phyloP scores from a whole-genome alignment of 2,329 filamentous ascomycete genomes.

The Cordyceps cateniannulata region DNA sequence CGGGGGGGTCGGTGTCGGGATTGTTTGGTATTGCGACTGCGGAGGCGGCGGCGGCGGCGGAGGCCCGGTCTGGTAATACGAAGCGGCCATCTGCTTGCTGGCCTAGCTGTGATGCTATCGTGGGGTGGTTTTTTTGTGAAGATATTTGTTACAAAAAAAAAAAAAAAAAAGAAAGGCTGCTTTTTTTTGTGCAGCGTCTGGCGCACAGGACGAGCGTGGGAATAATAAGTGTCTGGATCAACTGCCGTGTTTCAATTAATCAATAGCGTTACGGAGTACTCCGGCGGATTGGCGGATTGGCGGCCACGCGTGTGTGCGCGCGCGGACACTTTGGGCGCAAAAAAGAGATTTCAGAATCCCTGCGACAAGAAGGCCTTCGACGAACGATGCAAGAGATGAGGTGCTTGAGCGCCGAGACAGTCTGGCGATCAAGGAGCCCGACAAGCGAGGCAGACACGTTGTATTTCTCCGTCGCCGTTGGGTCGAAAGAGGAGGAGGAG shows the following conservation, averaged over 20 bases:
- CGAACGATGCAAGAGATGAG: not conserved
- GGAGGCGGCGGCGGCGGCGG: not conserved
- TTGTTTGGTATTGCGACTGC: not conserved
- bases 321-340: not conserved
- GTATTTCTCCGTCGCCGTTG: not conserved
- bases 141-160: too few species aligned
- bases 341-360: not conserved
- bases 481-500: not conserved
- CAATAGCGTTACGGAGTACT: not conserved
- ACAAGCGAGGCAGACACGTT: not conserved
- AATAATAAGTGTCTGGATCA: not conserved
- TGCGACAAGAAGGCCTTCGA: not conserved
- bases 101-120: not conserved
- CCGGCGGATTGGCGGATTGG: too few species aligned
- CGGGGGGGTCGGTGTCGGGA: conserved; percentile 21
- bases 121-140: too few species aligned
- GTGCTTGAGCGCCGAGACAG: not conserved
- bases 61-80: not conserved
- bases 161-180: too few species aligned
- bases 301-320: not conserved
- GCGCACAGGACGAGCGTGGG: not conserved
- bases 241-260: not conserved
- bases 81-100: not conserved
- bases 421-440: not conserved
- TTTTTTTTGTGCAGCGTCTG: not conserved